Conservation (phyloP, 2,329 filamentous ascomycete genomes). For the Cladophialophora carrionii region DNA sequence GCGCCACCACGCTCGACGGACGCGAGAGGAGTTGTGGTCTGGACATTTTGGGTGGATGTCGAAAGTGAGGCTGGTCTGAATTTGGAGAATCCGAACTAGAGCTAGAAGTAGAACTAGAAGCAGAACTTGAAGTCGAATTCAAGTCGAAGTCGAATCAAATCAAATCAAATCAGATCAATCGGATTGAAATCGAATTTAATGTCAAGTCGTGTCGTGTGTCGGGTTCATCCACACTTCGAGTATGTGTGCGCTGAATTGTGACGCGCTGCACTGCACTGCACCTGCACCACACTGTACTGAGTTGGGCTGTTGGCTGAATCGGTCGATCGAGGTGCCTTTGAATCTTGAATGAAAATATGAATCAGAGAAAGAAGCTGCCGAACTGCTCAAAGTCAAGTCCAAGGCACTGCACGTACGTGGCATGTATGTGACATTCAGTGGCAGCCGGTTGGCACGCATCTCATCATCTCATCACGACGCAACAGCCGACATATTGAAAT, state of each 20-base stretch:
- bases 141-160: neutral
- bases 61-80: neutral
- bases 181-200: neutral
- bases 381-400: too few relatives aligned
- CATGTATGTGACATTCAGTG: too few relatives aligned
- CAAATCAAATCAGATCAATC: neutral
- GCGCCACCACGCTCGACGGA: conserved; percentile 29
- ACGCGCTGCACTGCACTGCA: neutral
- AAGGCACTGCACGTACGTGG: too few relatives aligned
- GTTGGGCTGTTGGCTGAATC: too few relatives aligned
- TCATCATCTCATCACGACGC: neutral
- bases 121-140: neutral
- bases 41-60: conserved; percentile 27
- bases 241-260: too few relatives aligned
- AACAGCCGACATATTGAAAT: neutral
- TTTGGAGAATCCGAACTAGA: neutral
- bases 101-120: neutral
- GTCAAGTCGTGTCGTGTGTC: neutral
- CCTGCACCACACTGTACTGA: neutral
- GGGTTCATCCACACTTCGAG: too few relatives aligned
- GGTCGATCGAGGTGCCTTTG: too few relatives aligned
- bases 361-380: too few relatives aligned
- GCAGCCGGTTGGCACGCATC: neutral
- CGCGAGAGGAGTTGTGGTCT: conserved; percentile 30
- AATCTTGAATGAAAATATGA: too few relatives aligned